Conservation (phyloP, 148 eudicot genomes). For the Drosera capensis region DNA sequence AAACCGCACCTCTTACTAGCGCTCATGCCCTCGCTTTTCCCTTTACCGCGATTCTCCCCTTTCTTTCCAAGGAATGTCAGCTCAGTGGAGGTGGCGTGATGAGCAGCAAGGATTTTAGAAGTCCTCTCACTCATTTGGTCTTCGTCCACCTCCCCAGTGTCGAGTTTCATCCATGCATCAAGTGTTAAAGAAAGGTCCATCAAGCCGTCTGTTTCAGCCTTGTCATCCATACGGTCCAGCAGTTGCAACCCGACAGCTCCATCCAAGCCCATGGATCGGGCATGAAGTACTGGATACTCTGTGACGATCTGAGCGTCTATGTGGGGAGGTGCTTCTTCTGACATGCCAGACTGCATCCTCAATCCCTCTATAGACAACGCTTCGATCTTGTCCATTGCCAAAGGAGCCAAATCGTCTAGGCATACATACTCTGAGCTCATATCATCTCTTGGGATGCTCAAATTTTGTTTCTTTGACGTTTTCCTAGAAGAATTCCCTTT, state of each 20-base stretch:
- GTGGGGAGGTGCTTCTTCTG: constrained; percentile 63
- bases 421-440: constrained; percentile 56
- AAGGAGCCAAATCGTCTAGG: constrained; percentile 86
- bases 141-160: constrained; percentile 34
- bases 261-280: constrained; percentile 49
- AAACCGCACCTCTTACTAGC: constrained; percentile 24
- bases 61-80: constrained; percentile 10
- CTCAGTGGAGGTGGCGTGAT: constrained; percentile 23
- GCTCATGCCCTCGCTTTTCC: constrained; percentile 15
- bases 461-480: constrained; percentile 21
- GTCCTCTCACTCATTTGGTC: constrained; percentile 28
- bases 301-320: constrained; percentile 40
- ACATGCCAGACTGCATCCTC: constrained; percentile 88
- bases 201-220: constrained; percentile 39
- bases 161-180: constrained; percentile 51
- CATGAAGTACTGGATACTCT: constrained; percentile 30
- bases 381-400: constrained; percentile 92
- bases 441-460: constrained; percentile 16
- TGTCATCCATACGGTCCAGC: constrained; percentile 37
- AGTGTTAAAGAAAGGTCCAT: constrained; percentile 35
- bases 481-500: constrained; percentile 22
- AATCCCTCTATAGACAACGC: constrained; percentile 85
- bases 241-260: constrained; percentile 90
- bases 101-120: constrained; percentile 36
- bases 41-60: too few relatives aligned